phyloP scores from a whole-genome alignment of 2,329 filamentous ascomycete species.

The Penicillium sclerotigenum region DNA sequence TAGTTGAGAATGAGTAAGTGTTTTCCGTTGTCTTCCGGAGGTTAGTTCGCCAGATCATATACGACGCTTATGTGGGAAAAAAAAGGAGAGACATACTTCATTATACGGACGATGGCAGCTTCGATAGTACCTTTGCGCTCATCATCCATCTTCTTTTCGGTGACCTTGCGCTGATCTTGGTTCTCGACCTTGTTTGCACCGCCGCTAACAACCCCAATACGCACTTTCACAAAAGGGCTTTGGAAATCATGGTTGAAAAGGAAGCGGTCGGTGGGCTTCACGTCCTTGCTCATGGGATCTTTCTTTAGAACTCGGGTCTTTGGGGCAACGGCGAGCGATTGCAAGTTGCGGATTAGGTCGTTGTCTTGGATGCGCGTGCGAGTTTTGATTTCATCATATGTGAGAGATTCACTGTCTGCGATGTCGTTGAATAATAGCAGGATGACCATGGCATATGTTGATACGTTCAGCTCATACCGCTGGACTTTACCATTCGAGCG shows the following conservation, averaged over 20 bases:
- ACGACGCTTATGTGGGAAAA: neutral
- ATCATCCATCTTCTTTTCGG: conserved; percentile 51
- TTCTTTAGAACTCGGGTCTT: conserved; percentile 81
- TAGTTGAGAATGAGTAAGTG: conserved; percentile 47
- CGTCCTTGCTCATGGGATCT: conserved; percentile 71
- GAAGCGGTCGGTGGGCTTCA: conserved; percentile 75
- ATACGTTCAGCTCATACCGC: conserved; percentile 85
- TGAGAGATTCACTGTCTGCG: conserved; percentile 48
- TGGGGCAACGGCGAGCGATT: conserved; percentile 75
- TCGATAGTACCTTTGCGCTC: conserved; percentile 51
- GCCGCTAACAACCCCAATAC: conserved; percentile 75
- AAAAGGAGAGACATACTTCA: conserved; percentile 51
- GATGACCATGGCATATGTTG: conserved; percentile 89
- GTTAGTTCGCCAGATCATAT: conserved; percentile 9
- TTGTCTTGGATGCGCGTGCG: conserved; percentile 71
- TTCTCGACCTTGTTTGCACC: conserved; percentile 82
- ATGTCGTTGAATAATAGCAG: conserved; percentile 86
- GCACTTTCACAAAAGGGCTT: conserved; percentile 81
- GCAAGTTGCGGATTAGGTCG: conserved; percentile 74
- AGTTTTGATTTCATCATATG: conserved; percentile 75
- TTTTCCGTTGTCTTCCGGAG: conserved; percentile 47
- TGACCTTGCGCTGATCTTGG: conserved; percentile 54
- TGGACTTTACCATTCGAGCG: conserved; percentile 67
- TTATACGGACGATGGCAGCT: conserved; percentile 52
- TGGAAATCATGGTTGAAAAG: conserved; percentile 77